A percentile compares a stretch with the other conserved stretches of the same genome.
Evolutionary conservation across 2,329 filamentous ascomycete genomes (phyloP).

Genomic region (Alternaria sp.): DNA sequence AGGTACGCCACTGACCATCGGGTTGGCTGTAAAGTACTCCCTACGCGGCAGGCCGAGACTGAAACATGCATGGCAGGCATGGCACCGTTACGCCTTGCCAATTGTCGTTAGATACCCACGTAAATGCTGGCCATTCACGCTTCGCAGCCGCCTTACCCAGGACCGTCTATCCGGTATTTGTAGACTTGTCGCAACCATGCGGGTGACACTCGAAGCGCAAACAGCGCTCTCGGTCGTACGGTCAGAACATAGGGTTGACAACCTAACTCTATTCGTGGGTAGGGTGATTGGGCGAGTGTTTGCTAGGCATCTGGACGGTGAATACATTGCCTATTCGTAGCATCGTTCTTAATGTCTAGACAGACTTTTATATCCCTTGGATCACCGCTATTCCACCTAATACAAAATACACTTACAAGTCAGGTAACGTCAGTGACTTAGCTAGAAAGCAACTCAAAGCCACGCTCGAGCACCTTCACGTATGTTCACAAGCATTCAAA

Average conservation of each 20-base stretch:
- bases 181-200: slow-evolving; percentile 7
- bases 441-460: background rate
- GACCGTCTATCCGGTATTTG: slow-evolving; percentile 4
- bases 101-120: slow-evolving; percentile 2
- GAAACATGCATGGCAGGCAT: background rate
- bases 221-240: background rate
- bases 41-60: background rate
- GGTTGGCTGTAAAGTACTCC: slow-evolving; percentile 2
- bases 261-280: background rate
- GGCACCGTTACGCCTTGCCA: slow-evolving; percentile 5
- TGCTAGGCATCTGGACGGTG: background rate
- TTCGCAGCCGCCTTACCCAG: background rate
- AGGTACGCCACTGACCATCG: background rate
- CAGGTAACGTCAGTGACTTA: background rate
- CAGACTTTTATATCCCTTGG: background rate
- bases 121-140: slow-evolving; percentile 13
- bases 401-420: background rate
- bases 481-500: background rate
- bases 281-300: slow-evolving; percentile 8
- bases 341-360: background rate
- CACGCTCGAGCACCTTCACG: background rate
- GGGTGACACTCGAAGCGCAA: slow-evolving; percentile 1
- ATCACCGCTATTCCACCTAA: background rate
- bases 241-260: background rate
- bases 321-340: background rate